phyloP scores from a whole-genome alignment of 306 rosid species.

The Sphenostylis stenocarpa region DNA sequence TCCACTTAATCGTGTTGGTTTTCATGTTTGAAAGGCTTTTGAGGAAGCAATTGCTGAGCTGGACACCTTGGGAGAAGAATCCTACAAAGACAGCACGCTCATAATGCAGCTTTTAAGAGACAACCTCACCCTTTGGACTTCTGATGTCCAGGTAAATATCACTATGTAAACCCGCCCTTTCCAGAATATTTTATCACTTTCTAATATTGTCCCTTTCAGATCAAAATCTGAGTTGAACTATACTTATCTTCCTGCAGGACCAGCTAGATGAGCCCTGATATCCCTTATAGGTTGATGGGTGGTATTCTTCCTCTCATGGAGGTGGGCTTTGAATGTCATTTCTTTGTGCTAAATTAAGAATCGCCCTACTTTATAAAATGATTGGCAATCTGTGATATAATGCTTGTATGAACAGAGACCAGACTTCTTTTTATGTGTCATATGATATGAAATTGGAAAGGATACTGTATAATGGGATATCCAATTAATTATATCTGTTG shows the following conservation, averaged over 20 bases:
- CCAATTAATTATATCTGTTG: slow-evolving; percentile 33
- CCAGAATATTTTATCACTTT: slow-evolving; percentile 9
- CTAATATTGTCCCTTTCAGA: not conserved
- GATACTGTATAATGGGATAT: slow-evolving; percentile 40
- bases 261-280: slow-evolving; percentile 84
- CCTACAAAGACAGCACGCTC: slow-evolving; percentile 89
- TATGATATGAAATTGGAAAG: slow-evolving; percentile 50
- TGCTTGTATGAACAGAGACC: slow-evolving; percentile 36
- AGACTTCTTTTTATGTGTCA: slow-evolving; percentile 27
- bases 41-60: slow-evolving; percentile 90
- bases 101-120: slow-evolving; percentile 85
- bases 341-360: slow-evolving; percentile 48
- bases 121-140: slow-evolving; percentile 87
- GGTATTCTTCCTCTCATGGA: slow-evolving; percentile 52
- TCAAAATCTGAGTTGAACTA: slow-evolving; percentile 26
- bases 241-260: slow-evolving; percentile 59
- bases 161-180: slow-evolving; percentile 5
- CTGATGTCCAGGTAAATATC: slow-evolving; percentile 66
- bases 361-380: slow-evolving; percentile 42
- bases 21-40: slow-evolving; percentile 54
- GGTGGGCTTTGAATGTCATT: slow-evolving; percentile 76
- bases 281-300: slow-evolving; percentile 33
- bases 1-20: not conserved
- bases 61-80: slow-evolving; percentile 86
- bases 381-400: slow-evolving; percentile 41